Conservation (phyloP, 208 protist genomes). For the Wallacemonas sp. region DNA sequence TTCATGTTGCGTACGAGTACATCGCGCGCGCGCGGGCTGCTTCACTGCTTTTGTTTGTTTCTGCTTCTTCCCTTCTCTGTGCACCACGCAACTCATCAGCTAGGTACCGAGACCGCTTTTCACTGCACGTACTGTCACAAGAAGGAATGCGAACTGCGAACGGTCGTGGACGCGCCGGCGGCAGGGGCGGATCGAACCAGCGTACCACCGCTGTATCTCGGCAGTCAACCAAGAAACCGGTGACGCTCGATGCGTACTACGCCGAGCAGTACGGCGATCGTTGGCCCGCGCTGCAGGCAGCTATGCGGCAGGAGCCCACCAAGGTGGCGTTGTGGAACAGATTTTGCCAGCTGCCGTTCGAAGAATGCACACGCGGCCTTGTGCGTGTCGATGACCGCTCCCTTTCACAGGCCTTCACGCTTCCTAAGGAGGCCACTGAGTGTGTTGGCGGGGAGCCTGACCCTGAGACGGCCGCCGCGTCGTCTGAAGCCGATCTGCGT, state of each 20-base stretch:
- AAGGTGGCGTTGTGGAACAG: constrained; percentile 83
- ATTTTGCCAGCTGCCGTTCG: constrained; percentile 74
- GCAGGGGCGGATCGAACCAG: not conserved
- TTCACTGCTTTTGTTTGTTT: constrained; percentile 10
- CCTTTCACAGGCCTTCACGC: constrained; percentile 42
- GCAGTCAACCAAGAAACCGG: not conserved
- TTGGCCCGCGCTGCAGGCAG: constrained; percentile 56
- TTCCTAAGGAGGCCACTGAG: not conserved
- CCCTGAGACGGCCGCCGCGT: not conserved
- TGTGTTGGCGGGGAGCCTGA: not conserved
- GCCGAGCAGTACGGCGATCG: constrained; percentile 61
- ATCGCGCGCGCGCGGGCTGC: too few species aligned
- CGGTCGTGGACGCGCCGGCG: not conserved
- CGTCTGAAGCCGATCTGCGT: not conserved
- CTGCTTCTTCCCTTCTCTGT: constrained; percentile 1
- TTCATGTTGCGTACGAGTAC: not conserved
- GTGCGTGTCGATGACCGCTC: constrained; percentile 44
- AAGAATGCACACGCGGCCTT: constrained; percentile 44
- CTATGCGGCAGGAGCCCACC: constrained; percentile 32
- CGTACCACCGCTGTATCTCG: not conserved
- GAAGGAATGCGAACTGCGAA: not conserved
- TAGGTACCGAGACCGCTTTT: constrained; percentile 2
- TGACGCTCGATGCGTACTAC: constrained; percentile 74
- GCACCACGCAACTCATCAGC: not conserved
- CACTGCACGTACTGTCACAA: not conserved